Base-by-base conservation (phyloP, 2,329 filamentous ascomycete genomes). In the Paecilomyces formosus region DNA sequence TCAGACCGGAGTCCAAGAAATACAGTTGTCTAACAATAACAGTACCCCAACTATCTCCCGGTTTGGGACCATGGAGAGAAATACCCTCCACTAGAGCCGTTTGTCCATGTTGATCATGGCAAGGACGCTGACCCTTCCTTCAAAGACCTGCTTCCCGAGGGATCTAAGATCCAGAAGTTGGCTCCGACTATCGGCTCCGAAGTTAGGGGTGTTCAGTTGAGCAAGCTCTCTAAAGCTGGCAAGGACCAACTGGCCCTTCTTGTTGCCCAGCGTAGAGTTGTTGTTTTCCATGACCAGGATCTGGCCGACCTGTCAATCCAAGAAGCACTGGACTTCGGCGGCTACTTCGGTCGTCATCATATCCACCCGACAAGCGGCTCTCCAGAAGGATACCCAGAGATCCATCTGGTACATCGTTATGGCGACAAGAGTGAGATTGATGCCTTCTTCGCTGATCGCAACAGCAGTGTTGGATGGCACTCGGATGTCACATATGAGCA, bases 211-310 rank as follows among this genome's bases (percentile, higher is more conserved):
- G 68, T 81, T n/a, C 74, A 81, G 56, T 75, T 82, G 4, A 74
- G 75, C 55, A 73, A 76, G 56, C 71, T 82, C 33, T 79, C 72
- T 4, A 74, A 79, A 52, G 70, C 68, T 1, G 78, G 80, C 61
- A 81, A 80, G 68, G 78, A 81, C 56, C 78, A 81, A 54, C 73
- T 81, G 12, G 79, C 79, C 1, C 69, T 79, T 9, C 66, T 81
- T 21, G 77, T 82, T 30, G 58, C 70, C 2, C 56, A 66, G 30
- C 57, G 64, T 3, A 62, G 61, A 33, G 59, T 63, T 9, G 62
- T 65, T 18, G 61, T 62, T 2, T 64, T 65, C 28, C 55, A 59
- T 3, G 59, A 62, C 12, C 62, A 64, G 35, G 61, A 64, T 18
- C 57, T 63, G 50, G 61, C 62, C 15, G 64, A 68, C 52, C 58